A percentile compares a stretch with the other conserved stretches of the same genome.
Conservation (phyloP, 1,284 basidiomycete species). For the Exobasidium cylindrosporum region DNA sequence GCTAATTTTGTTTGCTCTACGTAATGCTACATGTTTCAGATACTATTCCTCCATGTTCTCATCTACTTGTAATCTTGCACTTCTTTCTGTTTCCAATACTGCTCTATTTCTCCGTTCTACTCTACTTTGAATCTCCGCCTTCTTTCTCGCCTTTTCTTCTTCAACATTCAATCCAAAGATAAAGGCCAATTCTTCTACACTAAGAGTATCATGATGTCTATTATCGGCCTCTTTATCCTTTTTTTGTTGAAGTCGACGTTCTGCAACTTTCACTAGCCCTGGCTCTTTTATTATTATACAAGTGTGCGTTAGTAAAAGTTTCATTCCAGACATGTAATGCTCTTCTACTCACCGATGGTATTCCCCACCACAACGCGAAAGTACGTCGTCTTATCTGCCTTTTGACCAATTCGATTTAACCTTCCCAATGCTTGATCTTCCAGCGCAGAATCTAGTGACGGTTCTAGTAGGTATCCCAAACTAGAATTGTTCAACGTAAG, state of each 20-base stretch:
- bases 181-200: not conserved
- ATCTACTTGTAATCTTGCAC: not conserved
- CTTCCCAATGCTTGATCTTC: conserved; percentile 33
- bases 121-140: not conserved
- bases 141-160: not conserved
- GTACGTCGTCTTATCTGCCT: conserved; percentile 23
- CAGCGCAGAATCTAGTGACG: conserved; percentile 29
- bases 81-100: not conserved
- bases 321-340: no score
- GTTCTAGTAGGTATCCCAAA: conserved; percentile 36
- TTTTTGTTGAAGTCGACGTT: conserved; percentile 19
- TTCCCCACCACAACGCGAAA: conserved; percentile 35
- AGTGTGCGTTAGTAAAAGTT: no score
- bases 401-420: conserved; percentile 36
- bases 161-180: not conserved
- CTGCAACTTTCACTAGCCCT: conserved; percentile 32
- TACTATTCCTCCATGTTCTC: not conserved
- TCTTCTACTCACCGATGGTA: conserved; percentile 24
- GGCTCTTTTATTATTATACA: conserved; percentile 23
- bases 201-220: not conserved
- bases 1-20: no score
- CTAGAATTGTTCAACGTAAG: conserved; percentile 35
- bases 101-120: not conserved
- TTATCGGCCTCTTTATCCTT: not conserved
- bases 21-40: no score